phyloP scores from a whole-genome alignment of 345 rosid genomes.

The Populus deltoides region DNA sequence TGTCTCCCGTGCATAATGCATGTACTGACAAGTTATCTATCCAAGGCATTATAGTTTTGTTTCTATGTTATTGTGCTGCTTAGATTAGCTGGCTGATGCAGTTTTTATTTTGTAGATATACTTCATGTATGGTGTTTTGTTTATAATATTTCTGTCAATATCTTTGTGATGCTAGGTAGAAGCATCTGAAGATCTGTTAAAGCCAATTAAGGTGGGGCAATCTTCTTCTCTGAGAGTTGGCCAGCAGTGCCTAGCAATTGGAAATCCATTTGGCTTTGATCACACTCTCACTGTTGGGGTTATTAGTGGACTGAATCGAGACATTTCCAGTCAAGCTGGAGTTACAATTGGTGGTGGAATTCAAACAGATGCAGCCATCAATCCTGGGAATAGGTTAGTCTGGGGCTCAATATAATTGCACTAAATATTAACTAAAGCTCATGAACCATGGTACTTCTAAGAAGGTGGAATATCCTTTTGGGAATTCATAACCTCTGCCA shows the following conservation, averaged over 20 bases:
- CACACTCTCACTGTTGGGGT: conserved; percentile 95
- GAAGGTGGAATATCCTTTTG: background rate
- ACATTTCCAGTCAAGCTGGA: conserved; percentile 86
- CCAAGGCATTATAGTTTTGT: background rate
- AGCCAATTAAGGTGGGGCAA: conserved; percentile 71
- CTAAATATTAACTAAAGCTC: background rate
- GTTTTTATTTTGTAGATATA: background rate
- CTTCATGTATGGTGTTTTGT: background rate
- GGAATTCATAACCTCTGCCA: background rate
- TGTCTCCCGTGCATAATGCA: background rate
- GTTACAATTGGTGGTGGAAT: conserved; percentile 92
- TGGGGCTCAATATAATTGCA: background rate
- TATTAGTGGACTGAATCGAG: conserved; percentile 86
- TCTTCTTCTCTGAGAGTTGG: conserved; percentile 82
- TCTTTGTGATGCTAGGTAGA: conserved; percentile 56
- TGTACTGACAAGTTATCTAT: background rate
- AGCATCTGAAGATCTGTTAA: conserved; percentile 70
- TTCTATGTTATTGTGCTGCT: background rate
- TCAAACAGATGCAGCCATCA: conserved; percentile 98
- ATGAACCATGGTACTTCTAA: background rate
- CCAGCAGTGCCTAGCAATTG: conserved; percentile 92
- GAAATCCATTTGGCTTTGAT: conserved; percentile 96
- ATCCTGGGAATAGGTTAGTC: conserved; percentile 90
- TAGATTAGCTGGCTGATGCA: background rate
- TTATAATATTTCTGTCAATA: background rate